phyloP scores from a whole-genome alignment of 176 grass and related monocot species.

The Olyra latifolia region DNA sequence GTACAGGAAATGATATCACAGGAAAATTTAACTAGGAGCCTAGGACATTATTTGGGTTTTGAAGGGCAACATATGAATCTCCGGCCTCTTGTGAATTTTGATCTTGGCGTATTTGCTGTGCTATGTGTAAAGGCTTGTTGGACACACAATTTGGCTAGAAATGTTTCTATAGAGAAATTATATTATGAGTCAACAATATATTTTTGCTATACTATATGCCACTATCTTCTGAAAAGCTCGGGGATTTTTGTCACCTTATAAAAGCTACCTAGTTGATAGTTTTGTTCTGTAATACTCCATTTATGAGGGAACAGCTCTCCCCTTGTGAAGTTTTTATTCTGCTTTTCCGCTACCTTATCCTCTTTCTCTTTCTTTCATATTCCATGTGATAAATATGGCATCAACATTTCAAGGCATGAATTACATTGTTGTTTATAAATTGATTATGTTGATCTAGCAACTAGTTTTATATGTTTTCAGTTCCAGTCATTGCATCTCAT shows the following conservation, averaged over 20 bases:
- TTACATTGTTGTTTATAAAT: background rate
- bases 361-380: background rate
- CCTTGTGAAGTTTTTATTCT: background rate
- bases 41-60: background rate
- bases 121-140: background rate
- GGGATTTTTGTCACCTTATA: background rate
- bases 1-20: background rate
- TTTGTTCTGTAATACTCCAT: background rate
- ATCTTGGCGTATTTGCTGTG: background rate
- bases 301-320: background rate
- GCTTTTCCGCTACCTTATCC: background rate
- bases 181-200: background rate
- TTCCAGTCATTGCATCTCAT: background rate
- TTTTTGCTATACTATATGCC: background rate
- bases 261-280: background rate
- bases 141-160: background rate
- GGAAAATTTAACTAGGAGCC: background rate
- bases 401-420: background rate
- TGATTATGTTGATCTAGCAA: background rate
- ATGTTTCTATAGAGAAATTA: background rate
- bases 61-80: background rate
- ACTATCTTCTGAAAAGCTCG: background rate
- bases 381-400: background rate
- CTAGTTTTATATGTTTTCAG: background rate
- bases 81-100: background rate